phyloP scores from a whole-genome alignment of 345 rosid genomes.

The Sonneratia caseolaris region DNA sequence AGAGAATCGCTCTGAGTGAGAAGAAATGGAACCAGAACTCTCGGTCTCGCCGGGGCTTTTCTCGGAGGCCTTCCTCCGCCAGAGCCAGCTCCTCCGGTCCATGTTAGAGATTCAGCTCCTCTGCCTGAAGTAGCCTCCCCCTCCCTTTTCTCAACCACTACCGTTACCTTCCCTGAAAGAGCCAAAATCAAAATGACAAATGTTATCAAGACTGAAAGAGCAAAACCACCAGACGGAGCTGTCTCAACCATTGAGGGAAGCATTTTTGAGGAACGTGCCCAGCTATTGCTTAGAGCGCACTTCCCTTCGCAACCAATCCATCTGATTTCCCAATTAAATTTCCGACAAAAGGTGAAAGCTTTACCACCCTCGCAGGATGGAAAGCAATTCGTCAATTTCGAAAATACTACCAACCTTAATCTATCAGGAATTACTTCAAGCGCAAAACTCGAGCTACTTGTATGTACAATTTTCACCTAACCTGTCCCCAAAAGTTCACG shows the following conservation, averaged over 20 bases:
- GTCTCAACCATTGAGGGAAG: constrained; percentile 8
- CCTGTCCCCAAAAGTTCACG: constrained; percentile 7
- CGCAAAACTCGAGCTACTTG: constrained; percentile 6
- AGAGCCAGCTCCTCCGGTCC: constrained; percentile 75
- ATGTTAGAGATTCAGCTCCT: constrained; percentile 13
- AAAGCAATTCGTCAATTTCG: not conserved
- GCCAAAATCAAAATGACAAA: not conserved
- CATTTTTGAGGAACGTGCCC: not conserved
- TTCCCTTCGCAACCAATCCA: constrained; percentile 19
- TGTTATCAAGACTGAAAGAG: constrained; percentile 7
- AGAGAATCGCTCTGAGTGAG: constrained; percentile 56
- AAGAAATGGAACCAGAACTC: constrained; percentile 59
- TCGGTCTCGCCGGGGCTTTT: constrained; percentile 65
- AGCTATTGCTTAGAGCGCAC: constrained; percentile 37
- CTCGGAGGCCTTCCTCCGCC: constrained; percentile 67
- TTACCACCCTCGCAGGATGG: not conserved
- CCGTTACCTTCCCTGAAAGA: not conserved
- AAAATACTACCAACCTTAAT: not conserved
- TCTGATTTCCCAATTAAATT: not conserved
- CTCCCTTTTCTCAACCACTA: constrained; percentile 10
- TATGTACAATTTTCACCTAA: constrained; percentile 4
- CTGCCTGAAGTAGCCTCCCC: constrained; percentile 1
- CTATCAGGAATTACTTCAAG: constrained; percentile 4
- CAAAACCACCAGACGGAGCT: not conserved
- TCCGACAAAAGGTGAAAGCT: too few relatives aligned